Conservation (phyloP, 768 basidiomycete species). For the Inosperma sp. region DNA sequence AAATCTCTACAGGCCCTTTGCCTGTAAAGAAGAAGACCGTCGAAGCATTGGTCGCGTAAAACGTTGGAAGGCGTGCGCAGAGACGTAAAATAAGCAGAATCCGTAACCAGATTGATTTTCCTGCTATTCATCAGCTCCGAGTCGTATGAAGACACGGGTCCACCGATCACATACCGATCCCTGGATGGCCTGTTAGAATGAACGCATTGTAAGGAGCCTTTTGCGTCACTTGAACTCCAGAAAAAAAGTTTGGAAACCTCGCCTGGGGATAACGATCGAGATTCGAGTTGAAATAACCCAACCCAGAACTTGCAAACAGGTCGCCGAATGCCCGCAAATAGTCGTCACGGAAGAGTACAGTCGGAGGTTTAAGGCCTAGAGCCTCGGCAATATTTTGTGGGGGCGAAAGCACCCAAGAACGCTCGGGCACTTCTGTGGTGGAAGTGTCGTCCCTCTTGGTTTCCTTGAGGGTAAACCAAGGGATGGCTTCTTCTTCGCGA, state of each 20-base stretch:
- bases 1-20: not conserved
- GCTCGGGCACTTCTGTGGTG: too few relatives aligned
- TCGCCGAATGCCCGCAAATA: too few relatives aligned
- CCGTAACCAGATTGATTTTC: not conserved
- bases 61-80: not conserved
- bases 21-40: not conserved
- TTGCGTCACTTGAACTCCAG: constrained; percentile 1
- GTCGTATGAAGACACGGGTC: not conserved
- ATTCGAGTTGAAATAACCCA: not conserved
- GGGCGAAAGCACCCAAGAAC: too few relatives aligned
- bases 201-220: not conserved
- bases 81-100: not conserved
- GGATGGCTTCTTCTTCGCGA: too few relatives aligned
- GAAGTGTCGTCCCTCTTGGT: too few relatives aligned
- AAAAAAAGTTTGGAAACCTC: not conserved
- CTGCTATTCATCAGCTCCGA: constrained; percentile 1
- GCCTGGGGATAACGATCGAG: not conserved
- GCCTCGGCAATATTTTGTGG: too few relatives aligned
- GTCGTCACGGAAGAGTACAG: too few relatives aligned
- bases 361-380: too few relatives aligned
- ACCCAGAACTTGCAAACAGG: too few relatives aligned
- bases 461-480: too few relatives aligned
- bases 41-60: not conserved
- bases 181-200: not conserved
- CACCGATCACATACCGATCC: not conserved